Evolutionary conservation across 257 asterid species (phyloP).

Genomic region (Petrea volubilis): DNA sequence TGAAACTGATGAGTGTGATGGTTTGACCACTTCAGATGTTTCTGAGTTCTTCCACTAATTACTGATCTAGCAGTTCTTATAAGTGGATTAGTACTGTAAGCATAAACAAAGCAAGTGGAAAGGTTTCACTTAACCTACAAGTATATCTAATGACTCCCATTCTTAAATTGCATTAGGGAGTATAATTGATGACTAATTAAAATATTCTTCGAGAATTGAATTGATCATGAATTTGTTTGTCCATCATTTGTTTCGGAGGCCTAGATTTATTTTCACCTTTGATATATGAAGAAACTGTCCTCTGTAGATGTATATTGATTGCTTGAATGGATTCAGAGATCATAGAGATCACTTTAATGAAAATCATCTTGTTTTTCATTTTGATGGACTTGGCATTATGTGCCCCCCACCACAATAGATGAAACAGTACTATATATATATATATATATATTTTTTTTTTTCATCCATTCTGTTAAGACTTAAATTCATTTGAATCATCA

Average conservation of each 20-base stretch:
- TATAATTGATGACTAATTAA: neutral
- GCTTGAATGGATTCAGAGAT: conserved; percentile 10
- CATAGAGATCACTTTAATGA: neutral
- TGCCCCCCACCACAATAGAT: no score
- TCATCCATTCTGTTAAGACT: neutral
- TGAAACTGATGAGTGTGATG: neutral
- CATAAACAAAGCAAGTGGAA: neutral
- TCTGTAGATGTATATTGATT: neutral
- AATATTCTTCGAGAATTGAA: neutral
- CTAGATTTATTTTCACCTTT: neutral
- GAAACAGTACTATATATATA: neutral
- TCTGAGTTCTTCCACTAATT: no score
- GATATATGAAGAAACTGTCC: neutral
- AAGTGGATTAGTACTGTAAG: neutral
- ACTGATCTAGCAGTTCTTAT: neutral
- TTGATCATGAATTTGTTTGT: neutral
- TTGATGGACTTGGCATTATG: neutral
- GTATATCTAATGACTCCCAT: neutral
- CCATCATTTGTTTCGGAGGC: neutral
- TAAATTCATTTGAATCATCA: neutral
- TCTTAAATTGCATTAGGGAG: neutral
- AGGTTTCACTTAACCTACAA: neutral
- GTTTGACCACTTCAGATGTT: neutral
- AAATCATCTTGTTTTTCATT: neutral
- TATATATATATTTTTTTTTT: neutral